Conservation (phyloP, 495 filamentous ascomycete species). For the Penicillium argentinense region DNA sequence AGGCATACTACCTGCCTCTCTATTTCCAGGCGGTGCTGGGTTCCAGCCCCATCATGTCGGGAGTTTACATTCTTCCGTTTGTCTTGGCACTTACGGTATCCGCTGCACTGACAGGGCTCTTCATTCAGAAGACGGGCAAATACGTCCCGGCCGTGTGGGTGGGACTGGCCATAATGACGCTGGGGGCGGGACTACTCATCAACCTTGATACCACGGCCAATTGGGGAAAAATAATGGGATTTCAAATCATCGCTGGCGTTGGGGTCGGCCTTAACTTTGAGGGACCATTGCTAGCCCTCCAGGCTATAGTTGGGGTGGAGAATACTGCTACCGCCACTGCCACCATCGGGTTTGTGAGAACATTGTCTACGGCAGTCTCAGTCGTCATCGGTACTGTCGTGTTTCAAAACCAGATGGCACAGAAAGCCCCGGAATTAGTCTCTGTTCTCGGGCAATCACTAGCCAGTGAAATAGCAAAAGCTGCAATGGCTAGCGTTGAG, state of each 20-base stretch:
- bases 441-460: not conserved
- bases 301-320: slow-evolving; percentile 26
- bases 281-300: slow-evolving; percentile 6
- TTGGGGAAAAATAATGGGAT: slow-evolving; percentile 61
- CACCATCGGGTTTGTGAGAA: slow-evolving; percentile 37
- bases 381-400: slow-evolving; percentile 71
- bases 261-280: slow-evolving; percentile 71
- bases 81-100: slow-evolving; percentile 59
- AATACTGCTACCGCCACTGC: slow-evolving; percentile 42
- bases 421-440: not conserved
- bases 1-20: slow-evolving; percentile 52
- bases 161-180: slow-evolving; percentile 56
- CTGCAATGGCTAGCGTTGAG: slow-evolving; percentile 10
- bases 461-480: slow-evolving; percentile 1
- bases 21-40: slow-evolving; percentile 61
- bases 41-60: slow-evolving; percentile 62
- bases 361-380: slow-evolving; percentile 43
- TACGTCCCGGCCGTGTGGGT: slow-evolving; percentile 43
- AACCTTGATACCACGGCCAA: slow-evolving; percentile 48
- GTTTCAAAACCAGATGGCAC: slow-evolving; percentile 43
- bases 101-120: slow-evolving; percentile 46
- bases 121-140: slow-evolving; percentile 53
- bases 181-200: slow-evolving; percentile 67
- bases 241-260: slow-evolving; percentile 48
- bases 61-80: slow-evolving; percentile 71